phyloP scores from a whole-genome alignment of 2,329 filamentous ascomycete genomes.

The Pestalotiopsis sp. region DNA sequence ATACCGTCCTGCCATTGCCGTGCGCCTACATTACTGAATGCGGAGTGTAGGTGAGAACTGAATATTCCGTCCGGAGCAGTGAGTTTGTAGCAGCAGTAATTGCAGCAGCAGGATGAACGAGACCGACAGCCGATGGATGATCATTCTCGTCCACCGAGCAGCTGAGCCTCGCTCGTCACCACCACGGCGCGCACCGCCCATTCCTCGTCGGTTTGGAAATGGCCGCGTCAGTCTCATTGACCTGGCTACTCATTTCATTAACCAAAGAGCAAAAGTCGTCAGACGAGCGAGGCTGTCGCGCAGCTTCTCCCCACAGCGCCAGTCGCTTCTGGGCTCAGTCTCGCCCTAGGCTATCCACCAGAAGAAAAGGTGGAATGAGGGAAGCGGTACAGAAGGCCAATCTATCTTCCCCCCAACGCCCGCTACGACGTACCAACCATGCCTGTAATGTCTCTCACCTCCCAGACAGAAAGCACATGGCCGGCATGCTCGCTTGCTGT shows the following conservation, averaged over 20 bases:
- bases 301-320: background rate
- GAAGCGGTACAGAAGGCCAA: background rate
- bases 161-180: background rate
- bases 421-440: too few relatives aligned
- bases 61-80: background rate
- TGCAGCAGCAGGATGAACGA: background rate
- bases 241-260: background rate
- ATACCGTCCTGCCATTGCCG: background rate
- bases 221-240: constrained; percentile 2
- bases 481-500: background rate
- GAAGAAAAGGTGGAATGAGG: background rate
- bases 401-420: too few relatives aligned
- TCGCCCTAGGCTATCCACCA: background rate
- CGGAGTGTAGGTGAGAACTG: background rate
- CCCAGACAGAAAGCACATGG: background rate
- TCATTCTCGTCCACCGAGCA: background rate
- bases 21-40: background rate
- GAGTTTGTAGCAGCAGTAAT: background rate
- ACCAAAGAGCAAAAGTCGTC: constrained; percentile 1
- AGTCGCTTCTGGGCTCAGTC: background rate
- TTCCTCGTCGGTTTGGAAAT: background rate
- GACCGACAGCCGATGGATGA: background rate
- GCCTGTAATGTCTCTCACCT: too few relatives aligned
- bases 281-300: constrained; percentile 7
- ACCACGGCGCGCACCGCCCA: background rate